Conservation (phyloP, 2,329 filamentous ascomycete genomes). For the Aspergillus luchuensis region DNA sequence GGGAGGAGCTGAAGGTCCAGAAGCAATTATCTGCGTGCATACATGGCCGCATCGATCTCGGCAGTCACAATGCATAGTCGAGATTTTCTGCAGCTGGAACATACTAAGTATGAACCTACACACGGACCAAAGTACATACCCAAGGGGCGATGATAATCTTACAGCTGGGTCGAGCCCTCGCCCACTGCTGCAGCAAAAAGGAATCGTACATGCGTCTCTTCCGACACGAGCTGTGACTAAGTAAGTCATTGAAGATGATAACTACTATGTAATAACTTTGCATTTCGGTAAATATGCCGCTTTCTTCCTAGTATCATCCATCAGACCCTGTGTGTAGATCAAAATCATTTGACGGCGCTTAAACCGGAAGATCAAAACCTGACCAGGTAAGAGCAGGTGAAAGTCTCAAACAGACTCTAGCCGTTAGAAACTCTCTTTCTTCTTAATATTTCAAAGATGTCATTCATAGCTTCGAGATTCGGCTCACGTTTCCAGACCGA, state of each 20-base stretch:
- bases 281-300: background rate
- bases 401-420: conserved; percentile 8
- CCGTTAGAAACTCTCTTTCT: background rate
- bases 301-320: background rate
- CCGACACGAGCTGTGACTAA: background rate
- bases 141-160: background rate
- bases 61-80: background rate
- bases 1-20: background rate
- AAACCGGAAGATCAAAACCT: conserved; percentile 10
- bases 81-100: background rate
- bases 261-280: too few relatives aligned
- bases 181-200: background rate
- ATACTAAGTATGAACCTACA: background rate
- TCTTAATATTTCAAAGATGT: background rate
- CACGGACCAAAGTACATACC: background rate
- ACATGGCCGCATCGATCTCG: background rate
- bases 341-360: conserved; percentile 13
- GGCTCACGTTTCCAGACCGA: background rate
- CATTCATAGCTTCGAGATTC: background rate
- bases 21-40: background rate
- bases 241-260: background rate
- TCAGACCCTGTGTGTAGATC: background rate
- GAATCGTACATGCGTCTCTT: background rate
- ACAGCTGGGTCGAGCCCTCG: background rate
- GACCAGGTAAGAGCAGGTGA: background rate